Base-by-base conservation (phyloP, 441 rosid genomes). In the Populus tomentosa region DNA sequence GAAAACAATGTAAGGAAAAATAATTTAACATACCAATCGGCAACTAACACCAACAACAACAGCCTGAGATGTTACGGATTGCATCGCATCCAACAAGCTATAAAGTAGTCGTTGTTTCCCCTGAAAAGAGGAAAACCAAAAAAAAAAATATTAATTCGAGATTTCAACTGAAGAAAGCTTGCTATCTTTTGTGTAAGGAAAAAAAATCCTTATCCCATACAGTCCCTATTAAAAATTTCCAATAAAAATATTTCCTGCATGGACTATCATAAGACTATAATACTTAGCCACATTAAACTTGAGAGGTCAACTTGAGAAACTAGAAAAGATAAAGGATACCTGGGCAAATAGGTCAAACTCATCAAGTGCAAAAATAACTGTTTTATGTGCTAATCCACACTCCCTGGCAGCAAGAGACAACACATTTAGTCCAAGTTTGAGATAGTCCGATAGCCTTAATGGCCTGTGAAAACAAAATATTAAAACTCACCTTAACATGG, bases 341-440 rank as follows among this genome's bases (percentile, higher is more conserved):
- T 50, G 56, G 56, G 56, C 56, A 50, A 50, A 50, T 50, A 50
- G 56, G 56, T 94, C 98, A 84, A 94, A 96, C 82, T 96, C 98
- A 82, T 92, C 93, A 80, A 96, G 94, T 76, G 84, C 87, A 84
- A 96, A 96, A 77, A 90, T 87, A 53, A 94, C 83, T 28, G 99
- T 94, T 85, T 92, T 96, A 86, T 96, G 99, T 23, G 98, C 96
- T 79, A 94, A 84, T 81, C 98, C 98, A 84, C 98, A 96, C 85
- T 94, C 98, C 89, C 99, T 96, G 90, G 68, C 70, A 85, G 78
- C 67, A 77, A 79, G 77, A 69, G 36, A 82, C 28, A 20, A 77
- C 65, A 76, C 20, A 50, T 50, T 50, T 50, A 50, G 56, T 50
- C 56, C 56, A 50, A 50, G 56, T 50, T 16, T 50, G 56, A 50